These are phyloP conservation scores for Sporothrix curviconia DNA, from an alignment of 2,329 filamentous ascomycete species.

Conservation along the genomic window DNA sequence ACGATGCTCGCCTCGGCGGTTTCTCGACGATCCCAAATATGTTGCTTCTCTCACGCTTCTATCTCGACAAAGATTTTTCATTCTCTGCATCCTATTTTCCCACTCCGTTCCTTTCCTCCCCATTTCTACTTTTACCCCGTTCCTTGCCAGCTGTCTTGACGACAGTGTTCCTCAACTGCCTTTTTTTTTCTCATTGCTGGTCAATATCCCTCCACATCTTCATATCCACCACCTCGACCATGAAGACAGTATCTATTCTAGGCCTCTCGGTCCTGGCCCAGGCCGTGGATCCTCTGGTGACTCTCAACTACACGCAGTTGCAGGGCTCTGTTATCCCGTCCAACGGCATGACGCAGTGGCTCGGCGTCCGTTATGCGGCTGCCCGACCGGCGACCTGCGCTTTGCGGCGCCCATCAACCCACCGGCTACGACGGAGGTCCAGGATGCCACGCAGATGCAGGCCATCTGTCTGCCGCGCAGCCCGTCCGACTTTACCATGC, in stretches of 20 bases:
- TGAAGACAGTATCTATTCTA: slow-evolving; percentile 2
- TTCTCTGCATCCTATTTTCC: not conserved
- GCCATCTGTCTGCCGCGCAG: slow-evolving; percentile 26
- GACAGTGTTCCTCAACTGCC: no score
- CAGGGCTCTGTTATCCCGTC: slow-evolving; percentile 43
- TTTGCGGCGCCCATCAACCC: slow-evolving; percentile 65
- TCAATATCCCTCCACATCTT: not conserved
- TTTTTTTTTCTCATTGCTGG: not conserved
- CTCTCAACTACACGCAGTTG: slow-evolving; percentile 63
- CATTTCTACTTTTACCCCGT: no score
- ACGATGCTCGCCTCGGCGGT: not conserved
- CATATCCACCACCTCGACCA: not conserved
- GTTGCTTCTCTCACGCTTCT: not conserved
- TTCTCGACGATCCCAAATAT: not conserved
- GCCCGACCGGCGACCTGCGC: slow-evolving; percentile 59
- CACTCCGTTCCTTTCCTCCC: not conserved
- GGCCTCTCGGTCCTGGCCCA: slow-evolving; percentile 5
- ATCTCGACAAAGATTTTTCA: not conserved
- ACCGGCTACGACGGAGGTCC: slow-evolving; percentile 33
- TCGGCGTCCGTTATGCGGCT: slow-evolving; percentile 68
- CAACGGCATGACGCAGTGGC: slow-evolving; percentile 62
- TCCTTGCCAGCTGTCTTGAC: not conserved
- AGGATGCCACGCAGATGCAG: slow-evolving; percentile 42
- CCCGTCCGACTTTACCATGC: slow-evolving; percentile 17
- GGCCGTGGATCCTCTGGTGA: slow-evolving; percentile 36